These are phyloP conservation scores for Chloridella minuta DNA, from an alignment of 352 stramenopile genomes.

Conservation along the genomic window DNA sequence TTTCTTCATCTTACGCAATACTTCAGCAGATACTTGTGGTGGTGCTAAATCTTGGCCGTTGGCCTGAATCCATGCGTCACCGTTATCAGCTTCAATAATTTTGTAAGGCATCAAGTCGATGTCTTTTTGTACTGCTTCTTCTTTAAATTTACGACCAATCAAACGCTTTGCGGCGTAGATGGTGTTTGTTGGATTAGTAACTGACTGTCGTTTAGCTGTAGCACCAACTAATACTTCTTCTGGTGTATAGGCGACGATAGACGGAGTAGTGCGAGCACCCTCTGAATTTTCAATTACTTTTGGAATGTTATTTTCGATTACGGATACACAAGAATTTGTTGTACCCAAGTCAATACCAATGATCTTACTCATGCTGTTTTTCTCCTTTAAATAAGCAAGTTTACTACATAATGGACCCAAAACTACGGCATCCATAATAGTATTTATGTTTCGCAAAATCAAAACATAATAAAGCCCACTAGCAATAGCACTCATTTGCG, in stretches of 20 bases:
- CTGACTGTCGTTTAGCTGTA: conserved; percentile 93
- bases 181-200: conserved; percentile 92
- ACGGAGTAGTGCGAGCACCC: conserved; percentile 90
- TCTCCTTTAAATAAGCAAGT: no score
- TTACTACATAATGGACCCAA: no score
- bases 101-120: conserved; percentile 87
- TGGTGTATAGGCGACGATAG: conserved; percentile 76
- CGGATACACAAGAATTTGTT: conserved; percentile 54
- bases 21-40: conserved; percentile 95
- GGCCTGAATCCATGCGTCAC: conserved; percentile 63
- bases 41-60: conserved; percentile 54
- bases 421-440: no score
- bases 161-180: conserved; percentile 99
- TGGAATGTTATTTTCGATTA: conserved; percentile 63
- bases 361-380: no score
- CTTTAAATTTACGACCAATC: conserved; percentile 68
- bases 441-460: no score
- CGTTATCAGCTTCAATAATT: conserved; percentile 59
- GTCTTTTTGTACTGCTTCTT: conserved; percentile 43
- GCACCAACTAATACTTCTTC: conserved; percentile 81
- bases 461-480: no score
- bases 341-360: conserved; percentile 38
- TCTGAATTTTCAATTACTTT: conserved; percentile 81
- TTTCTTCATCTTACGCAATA: conserved; percentile 94
- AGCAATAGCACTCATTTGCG: no score